Base-by-base conservation (phyloP, 2,329 filamentous ascomycete species). In the Alternaria triticina region DNA sequence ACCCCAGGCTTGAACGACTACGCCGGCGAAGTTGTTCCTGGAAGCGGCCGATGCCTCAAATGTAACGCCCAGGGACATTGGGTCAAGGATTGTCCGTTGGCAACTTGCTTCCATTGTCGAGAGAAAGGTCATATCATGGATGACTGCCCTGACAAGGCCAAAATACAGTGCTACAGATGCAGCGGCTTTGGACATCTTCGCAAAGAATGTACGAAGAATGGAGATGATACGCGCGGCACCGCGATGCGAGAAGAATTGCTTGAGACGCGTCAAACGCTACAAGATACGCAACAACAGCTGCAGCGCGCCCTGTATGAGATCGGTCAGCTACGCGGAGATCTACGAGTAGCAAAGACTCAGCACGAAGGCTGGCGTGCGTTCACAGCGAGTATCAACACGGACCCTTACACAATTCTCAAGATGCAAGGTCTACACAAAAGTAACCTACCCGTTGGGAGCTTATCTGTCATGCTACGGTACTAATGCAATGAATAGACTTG, bases 221-320 rank as follows among this genome's bases (percentile, higher is more conserved):
- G 4, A 36, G 0, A 17, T 17, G 0, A n/a, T 3, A 1, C 15
- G 0, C 5, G 36, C 5, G 0, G 36, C 36, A 17, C 3, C 15
- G 2, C 36, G 3, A 2, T 3, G 0, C 36, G 5, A 40, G 36
- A 9, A 17, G 36, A 40, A 40, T 10, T 17, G 36, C 36, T 4
- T 40, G 5, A n/a, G n/a, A 40, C 15, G 8, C 36, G 15, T 40
- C 36, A 1, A 40, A 40, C 0, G 5, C 36, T 40, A 40, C 36
- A 40, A 17, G n/a, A 40, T 4, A n/a, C 15, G 36, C 15, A 40
- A 2, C 4, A 40, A 40, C 36, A n/a, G 36, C 36, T 40, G 2
- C 36, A 2, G 36, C 36, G 15, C 2, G n/a, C 15, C 1, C 36
- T 1, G 15, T 4, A 40, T 0, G n/a, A 40, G 36, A 17, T 40